Evolutionary conservation across 768 basidiomycete species (phyloP), one percentile per base, ranked within the genome.

Genomic region (Xanthoconium purpureum): DNA sequence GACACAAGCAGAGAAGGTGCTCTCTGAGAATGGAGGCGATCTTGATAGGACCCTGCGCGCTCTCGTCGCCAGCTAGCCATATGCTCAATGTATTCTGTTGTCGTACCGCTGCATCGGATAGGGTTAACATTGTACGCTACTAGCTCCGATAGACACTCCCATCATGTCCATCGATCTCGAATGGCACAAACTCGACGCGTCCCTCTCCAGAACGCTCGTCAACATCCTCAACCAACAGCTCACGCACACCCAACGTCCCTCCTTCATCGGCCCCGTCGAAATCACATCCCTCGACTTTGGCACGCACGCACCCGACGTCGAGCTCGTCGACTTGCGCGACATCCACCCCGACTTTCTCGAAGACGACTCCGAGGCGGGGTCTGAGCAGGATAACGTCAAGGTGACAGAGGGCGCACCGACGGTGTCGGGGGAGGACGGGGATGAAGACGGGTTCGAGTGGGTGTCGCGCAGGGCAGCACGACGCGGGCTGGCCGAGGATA

Each of bases 331-430:
- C 74, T 74, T 98, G 50, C 81, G 93, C 46, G 94, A 98, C 77
- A 92, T 98, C 55, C 92, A 95, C 74, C 87, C 85, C 50, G 95
- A 96, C 70, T 98, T 98, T 67, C 82, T 97, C 52, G 91, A 94
- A 57, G 88, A 91, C 62, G 83, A 86, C 45, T 57, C 63, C 20
- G 70, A 77, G 29, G 33, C 15, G 6, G 70, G 39, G 28, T 59
- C 62, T 0, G 71, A 73, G 37, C 55, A 60, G 29, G 81, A 81
- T 20, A 63, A 72, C 11, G 75, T 79, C 39, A 71, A 77, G 52
- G 79, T 74, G 15, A 80, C 82, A 5, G 83, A 83, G 60, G 79
- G 78, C 0, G 77, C 78, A 17, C 20, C 4, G 18, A 20, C 12
- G 12, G 79, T 15, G 36, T 9, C 24, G 24, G 24, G 24, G 24